These are phyloP conservation scores for Diphasiastrum complanatum DNA, from an alignment of 83 land plant genomes.

Conservation along the genomic window DNA sequence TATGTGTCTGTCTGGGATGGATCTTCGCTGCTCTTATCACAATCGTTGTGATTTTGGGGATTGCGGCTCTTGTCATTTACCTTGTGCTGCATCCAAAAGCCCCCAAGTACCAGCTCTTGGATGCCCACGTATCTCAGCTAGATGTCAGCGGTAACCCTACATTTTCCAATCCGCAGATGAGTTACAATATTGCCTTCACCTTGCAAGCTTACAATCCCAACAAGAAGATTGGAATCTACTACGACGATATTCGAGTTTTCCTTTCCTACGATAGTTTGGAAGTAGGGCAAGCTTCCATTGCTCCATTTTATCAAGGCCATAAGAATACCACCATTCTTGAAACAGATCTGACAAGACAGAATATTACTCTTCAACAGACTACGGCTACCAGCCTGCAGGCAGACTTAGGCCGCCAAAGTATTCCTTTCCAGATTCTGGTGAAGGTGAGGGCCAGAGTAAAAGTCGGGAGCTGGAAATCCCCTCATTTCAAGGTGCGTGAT, in stretches of 20 bases:
- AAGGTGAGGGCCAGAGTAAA: too few species aligned
- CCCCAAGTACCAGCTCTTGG: conserved; percentile 19
- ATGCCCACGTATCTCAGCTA: conserved; percentile 32
- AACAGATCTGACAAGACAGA: too few species aligned
- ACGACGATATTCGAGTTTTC: conserved; percentile 24
- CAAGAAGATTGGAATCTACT: conserved; percentile 29
- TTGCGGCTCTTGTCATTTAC: conserved; percentile 36
- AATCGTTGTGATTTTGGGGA: too few species aligned
- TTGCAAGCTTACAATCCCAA: conserved; percentile 45
- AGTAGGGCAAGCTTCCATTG: conserved; percentile 9
- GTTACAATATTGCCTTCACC: conserved; percentile 28
- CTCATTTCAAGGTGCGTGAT: too few species aligned
- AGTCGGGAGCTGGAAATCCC: too few species aligned
- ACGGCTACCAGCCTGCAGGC: too few species aligned
- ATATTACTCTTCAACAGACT: too few species aligned
- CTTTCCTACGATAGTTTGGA: conserved; percentile 19
- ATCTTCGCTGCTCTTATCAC: too few species aligned
- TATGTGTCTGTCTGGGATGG: too few species aligned
- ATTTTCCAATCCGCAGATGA: conserved; percentile 21
- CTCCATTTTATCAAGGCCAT: conserved; percentile 34
- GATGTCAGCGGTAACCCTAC: conserved; percentile 10
- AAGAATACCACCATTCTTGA: conserved; percentile 29
- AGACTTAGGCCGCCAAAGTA: too few species aligned
- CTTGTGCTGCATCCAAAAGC: conserved; percentile 34
- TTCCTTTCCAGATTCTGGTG: too few species aligned